Evolutionary conservation across 164 flowering plant species (phyloP).

Genomic region (Aristolochia contorta): DNA sequence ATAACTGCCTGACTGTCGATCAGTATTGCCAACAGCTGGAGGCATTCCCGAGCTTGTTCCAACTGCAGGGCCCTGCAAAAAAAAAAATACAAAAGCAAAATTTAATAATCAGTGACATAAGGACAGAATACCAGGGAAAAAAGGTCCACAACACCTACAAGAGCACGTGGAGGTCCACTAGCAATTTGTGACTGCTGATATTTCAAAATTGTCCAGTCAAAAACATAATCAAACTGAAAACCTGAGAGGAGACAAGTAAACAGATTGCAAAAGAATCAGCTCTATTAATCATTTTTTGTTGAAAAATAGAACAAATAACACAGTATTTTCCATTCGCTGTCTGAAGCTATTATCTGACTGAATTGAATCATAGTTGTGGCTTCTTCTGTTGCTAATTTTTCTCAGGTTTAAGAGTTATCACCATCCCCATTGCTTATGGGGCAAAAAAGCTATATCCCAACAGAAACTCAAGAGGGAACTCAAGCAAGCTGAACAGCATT

Average conservation of each 20-base stretch:
- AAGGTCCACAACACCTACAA: conserved; percentile 27
- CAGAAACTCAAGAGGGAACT: no score
- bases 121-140: neutral
- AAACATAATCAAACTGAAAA: conserved; percentile 86
- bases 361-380: no score
- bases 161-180: conserved; percentile 52
- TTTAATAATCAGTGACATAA: conserved; percentile 3
- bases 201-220: conserved; percentile 89
- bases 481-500: no score
- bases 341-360: no score
- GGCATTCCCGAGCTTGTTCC: conserved; percentile 67
- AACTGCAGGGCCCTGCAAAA: conserved; percentile 42
- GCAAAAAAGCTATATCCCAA: no score
- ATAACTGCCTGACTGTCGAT: conserved; percentile 44
- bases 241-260: conserved; percentile 24
- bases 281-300: no score
- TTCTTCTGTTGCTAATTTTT: no score
- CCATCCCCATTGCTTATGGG: no score
- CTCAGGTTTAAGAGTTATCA: no score
- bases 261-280: no score
- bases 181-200: conserved; percentile 82
- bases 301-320: no score
- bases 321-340: no score
- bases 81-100: neutral
- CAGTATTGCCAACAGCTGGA: conserved; percentile 38